Percentiles rank a stretch among this genome's conserved stretches.
Conservation (phyloP, 2,329 filamentous ascomycete genomes). For the Madurella mycetomatis region DNA sequence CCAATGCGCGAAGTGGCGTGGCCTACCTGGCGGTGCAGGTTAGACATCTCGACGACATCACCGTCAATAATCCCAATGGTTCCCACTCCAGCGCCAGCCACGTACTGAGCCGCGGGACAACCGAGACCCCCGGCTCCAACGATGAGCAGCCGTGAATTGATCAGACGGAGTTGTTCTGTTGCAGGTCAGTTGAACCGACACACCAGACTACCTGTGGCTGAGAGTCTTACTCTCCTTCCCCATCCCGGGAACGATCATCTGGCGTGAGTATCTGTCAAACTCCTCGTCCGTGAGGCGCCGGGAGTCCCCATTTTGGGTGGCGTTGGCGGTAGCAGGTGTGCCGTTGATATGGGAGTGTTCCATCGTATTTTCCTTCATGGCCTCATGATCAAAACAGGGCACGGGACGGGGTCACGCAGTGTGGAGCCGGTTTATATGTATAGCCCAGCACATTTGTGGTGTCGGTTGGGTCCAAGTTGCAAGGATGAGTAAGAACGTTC, state of each 20-base stretch:
- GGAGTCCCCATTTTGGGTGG: constrained; percentile 31
- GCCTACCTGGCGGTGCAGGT: constrained; percentile 86
- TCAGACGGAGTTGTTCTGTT: constrained; percentile 70
- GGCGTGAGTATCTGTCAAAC: constrained; percentile 82
- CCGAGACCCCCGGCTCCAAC: constrained; percentile 87
- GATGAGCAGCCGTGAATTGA: constrained; percentile 66
- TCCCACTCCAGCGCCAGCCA: constrained; percentile 84
- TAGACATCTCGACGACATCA: constrained; percentile 82
- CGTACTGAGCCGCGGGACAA: constrained; percentile 87
- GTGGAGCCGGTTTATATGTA: too few species aligned
- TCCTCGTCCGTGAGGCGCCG: constrained; percentile 72
- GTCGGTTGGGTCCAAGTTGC: too few species aligned
- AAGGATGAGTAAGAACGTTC: too few species aligned
- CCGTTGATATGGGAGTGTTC: not conserved
- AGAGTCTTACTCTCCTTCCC: constrained; percentile 62
- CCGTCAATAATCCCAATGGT: constrained; percentile 81
- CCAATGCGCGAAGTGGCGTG: constrained; percentile 70
- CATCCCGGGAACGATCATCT: constrained; percentile 81
- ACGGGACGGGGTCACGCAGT: too few species aligned
- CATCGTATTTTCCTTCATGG: not conserved
- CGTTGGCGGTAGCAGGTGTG: not conserved
- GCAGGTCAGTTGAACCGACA: not conserved
- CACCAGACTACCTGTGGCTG: not conserved
- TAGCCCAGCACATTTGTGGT: too few species aligned
- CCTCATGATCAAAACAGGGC: not conserved